Conservation (phyloP, 2,329 filamentous ascomycete genomes). For the Sphaceloma murrayae region DNA sequence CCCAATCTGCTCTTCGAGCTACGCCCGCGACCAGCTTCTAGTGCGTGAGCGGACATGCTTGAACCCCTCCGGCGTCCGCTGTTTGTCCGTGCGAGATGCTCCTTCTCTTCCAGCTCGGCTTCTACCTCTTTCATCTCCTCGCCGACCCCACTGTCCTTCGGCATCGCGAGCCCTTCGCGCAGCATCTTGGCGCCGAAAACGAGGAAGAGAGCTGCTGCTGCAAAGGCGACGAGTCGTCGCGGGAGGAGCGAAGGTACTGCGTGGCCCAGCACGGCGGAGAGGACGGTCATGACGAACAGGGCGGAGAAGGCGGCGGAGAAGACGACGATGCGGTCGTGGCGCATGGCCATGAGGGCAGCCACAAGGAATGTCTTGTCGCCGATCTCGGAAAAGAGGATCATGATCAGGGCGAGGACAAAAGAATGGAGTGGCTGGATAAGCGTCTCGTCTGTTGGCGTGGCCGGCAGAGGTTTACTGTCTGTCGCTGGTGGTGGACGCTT, state of each 20-base stretch:
- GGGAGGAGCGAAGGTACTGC: slow-evolving; percentile 83
- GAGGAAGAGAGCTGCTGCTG: slow-evolving; percentile 77
- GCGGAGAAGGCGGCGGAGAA: slow-evolving; percentile 93
- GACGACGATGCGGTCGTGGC: slow-evolving; percentile 83
- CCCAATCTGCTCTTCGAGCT: slow-evolving; percentile 58
- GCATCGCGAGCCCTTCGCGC: slow-evolving; percentile 71
- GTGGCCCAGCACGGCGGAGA: slow-evolving; percentile 87
- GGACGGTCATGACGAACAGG: slow-evolving; percentile 84
- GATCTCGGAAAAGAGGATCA: slow-evolving; percentile 84
- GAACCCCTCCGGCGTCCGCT: slow-evolving; percentile 56
- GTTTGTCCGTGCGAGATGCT: slow-evolving; percentile 57
- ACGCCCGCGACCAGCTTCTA: slow-evolving; percentile 70
- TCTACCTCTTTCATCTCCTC: slow-evolving; percentile 98
- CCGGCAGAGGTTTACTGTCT: not conserved
- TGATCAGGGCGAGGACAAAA: slow-evolving; percentile 52
- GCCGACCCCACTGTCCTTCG: slow-evolving; percentile 78
- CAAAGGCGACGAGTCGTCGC: slow-evolving; percentile 79
- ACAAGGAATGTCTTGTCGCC: slow-evolving; percentile 98
- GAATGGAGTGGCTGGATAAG: slow-evolving; percentile 58
- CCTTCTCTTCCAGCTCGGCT: slow-evolving; percentile 85
- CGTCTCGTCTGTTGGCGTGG: slow-evolving; percentile 44
- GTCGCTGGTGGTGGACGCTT: slow-evolving; percentile 27
- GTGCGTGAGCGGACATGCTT: slow-evolving; percentile 57
- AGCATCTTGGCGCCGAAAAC: slow-evolving; percentile 59
- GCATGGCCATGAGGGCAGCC: slow-evolving; percentile 97